Evolutionary conservation across 306 rosid species (phyloP), one percentile per base, ranked within the genome.

Genomic region (Glycine latifolia): DNA sequence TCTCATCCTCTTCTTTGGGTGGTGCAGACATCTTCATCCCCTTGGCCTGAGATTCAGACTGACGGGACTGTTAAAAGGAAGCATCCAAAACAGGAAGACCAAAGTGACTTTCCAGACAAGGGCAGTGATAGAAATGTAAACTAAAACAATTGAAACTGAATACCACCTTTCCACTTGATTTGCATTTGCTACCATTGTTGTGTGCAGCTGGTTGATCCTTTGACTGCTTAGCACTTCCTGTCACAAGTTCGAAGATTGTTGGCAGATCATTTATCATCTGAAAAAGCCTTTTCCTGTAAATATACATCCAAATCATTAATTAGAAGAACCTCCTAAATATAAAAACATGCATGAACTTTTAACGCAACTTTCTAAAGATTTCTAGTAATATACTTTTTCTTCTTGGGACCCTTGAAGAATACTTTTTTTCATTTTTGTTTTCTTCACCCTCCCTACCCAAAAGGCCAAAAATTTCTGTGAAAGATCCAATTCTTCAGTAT

Each of bases 221-320:
- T n/a, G 87, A 75, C 85, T 91, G 98, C 88, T 92, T 95, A 52
- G 75, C 88, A 77, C 69, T 86, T 77, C 97, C 99, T 48, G 91
- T 91, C 69, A 92, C 98, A 67, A 95, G 93, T 87, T 95, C 98
- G 82, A 93, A 95, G 75, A 95, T 92, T 59, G 98, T 95, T 59
- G 99, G 98, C 83, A 95, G 91, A 71, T 95, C 99, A 83, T 95
- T 95, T 77, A 95, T 93, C 98, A 95, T 88, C 91, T 93, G 99
- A 76, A 95, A 93, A 81, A 93, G 98, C 92, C 95, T 88, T 87
- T 87, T 87, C 90, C 87, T 87, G 88, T 67, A 85, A 79, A 81
- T 84, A 81, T 59, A 86, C 81, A 65, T 81, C 52, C 47, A 48
- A 82, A 77, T 33, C 54, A 78, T 26, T 67, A 77, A 86, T 93